These are phyloP conservation scores for Amphichorda felina DNA, from an alignment of 2,329 filamentous ascomycete species.

Conservation along the genomic window DNA sequence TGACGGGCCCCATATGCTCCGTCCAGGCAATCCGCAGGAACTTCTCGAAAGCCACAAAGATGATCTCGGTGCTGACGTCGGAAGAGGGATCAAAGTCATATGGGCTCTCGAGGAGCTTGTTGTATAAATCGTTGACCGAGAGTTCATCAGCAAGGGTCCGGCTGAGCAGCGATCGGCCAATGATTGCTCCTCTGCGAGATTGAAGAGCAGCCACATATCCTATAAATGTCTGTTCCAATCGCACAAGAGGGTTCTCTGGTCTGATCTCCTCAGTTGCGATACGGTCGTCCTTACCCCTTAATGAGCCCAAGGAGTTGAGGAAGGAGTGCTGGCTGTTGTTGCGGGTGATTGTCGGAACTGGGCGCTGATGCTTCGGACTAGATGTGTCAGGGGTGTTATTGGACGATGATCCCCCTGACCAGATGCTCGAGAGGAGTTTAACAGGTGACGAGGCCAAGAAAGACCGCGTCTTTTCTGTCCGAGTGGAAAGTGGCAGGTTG, in stretches of 20 bases:
- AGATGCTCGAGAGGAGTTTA: constrained; percentile 77
- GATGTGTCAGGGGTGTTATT: constrained; percentile 22
- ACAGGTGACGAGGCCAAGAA: constrained; percentile 78
- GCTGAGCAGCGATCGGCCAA: constrained; percentile 64
- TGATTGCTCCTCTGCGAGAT: constrained; percentile 75
- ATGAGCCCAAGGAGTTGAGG: constrained; percentile 42
- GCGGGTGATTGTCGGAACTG: constrained; percentile 25
- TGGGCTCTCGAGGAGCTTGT: constrained; percentile 73
- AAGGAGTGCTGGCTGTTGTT: constrained; percentile 40
- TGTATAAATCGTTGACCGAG: constrained; percentile 81
- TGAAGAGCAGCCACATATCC: constrained; percentile 75
- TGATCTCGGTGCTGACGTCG: constrained; percentile 68
- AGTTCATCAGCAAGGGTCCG: constrained; percentile 63
- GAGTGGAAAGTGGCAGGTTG: constrained; percentile 41
- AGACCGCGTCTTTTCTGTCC: constrained; percentile 52
- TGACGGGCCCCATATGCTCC: constrained; percentile 75
- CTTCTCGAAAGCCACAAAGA: constrained; percentile 90
- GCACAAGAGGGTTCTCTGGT: constrained; percentile 55
- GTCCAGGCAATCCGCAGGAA: constrained; percentile 83
- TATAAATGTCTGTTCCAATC: constrained; percentile 74
- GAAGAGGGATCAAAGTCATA: constrained; percentile 63
- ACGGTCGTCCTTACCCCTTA: constrained; percentile 29
- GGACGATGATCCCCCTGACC: constrained; percentile 44
- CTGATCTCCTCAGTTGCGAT: constrained; percentile 32
- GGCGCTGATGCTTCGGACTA: constrained; percentile 25